Percentiles rank a stretch among this genome's conserved stretches.
Conservation (phyloP, 805 yeast genomes). For the Candida quercuum region DNA sequence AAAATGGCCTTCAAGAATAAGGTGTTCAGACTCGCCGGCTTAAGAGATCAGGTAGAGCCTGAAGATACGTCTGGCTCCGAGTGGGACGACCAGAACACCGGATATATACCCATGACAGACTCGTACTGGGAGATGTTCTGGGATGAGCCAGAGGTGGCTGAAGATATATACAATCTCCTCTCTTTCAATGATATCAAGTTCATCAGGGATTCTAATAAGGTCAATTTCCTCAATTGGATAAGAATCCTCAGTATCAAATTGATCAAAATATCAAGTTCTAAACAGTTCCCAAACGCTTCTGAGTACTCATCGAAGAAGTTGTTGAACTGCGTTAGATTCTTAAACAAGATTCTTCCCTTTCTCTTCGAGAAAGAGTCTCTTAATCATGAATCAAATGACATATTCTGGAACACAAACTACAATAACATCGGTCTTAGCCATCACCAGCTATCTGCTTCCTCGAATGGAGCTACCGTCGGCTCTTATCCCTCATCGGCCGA, state of each 20-base stretch:
- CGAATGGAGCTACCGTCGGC: slow-evolving; percentile 22
- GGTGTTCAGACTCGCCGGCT: slow-evolving; percentile 51
- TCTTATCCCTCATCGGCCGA: slow-evolving; percentile 22
- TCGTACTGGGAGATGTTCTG: slow-evolving; percentile 43
- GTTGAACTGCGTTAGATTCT: slow-evolving; percentile 56
- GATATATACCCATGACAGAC: slow-evolving; percentile 19
- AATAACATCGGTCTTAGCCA: slow-evolving; percentile 6
- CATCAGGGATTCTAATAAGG: slow-evolving; percentile 51
- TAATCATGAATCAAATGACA: slow-evolving; percentile 27
- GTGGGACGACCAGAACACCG: neutral
- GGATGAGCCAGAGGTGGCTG: slow-evolving; percentile 43
- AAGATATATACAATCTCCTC: slow-evolving; percentile 54
- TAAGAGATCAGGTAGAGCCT: slow-evolving; percentile 10
- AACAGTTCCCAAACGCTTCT: slow-evolving; percentile 22
- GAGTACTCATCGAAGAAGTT: slow-evolving; percentile 29
- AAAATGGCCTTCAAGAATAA: slow-evolving; percentile 55
- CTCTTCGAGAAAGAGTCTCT: slow-evolving; percentile 48
- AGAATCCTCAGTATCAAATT: slow-evolving; percentile 31
- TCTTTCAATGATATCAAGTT: slow-evolving; percentile 52
- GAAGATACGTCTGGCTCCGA: neutral
- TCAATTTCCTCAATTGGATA: slow-evolving; percentile 53
- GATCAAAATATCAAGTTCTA: slow-evolving; percentile 15
- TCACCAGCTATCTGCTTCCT: neutral
- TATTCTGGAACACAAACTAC: slow-evolving; percentile 39
- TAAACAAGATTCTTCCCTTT: slow-evolving; percentile 63